A percentile compares a stretch with the other conserved stretches of the same genome.
phyloP scores from a whole-genome alignment of 2,329 filamentous ascomycete species.

The Diaporthe nobilis region DNA sequence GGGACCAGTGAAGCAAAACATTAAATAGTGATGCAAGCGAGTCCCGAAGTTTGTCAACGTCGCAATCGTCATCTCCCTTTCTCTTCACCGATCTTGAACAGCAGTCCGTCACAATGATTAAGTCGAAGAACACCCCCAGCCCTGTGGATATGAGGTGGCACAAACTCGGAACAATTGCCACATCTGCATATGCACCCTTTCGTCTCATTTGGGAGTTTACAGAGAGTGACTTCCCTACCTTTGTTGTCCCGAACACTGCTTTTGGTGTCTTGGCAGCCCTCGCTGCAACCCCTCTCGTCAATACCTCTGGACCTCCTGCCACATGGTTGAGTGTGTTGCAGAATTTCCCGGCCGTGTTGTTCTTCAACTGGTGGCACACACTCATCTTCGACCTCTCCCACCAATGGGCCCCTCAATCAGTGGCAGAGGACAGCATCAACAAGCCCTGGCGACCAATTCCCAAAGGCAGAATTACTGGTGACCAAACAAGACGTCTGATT shows the following conservation, averaged over 20 bases:
- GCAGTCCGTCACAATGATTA: too few species aligned
- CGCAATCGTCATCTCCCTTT: too few species aligned
- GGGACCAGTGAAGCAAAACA: too few species aligned
- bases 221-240: constrained; percentile 47
- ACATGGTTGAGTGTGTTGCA: not conserved
- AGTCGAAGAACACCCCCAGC: too few species aligned
- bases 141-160: too few species aligned
- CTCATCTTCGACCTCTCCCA: constrained; percentile 29
- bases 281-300: constrained; percentile 2
- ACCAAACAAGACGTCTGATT: constrained; percentile 42
- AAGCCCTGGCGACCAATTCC: constrained; percentile 42
- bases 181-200: not conserved
- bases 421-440: constrained; percentile 41
- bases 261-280: constrained; percentile 52
- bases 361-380: not conserved
- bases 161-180: too few species aligned
- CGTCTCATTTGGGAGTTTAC: constrained; percentile 46
- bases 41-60: too few species aligned
- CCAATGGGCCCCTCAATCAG: constrained; percentile 29
- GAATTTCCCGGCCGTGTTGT: not conserved
- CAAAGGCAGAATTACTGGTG: constrained; percentile 48
- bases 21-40: too few species aligned
- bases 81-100: too few species aligned
- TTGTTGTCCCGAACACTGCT: constrained; percentile 47
- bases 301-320: not conserved